Evolutionary conservation across 2,329 filamentous ascomycete genomes (phyloP), one percentile per base, ranked within the genome.

Genomic region (Akanthomyces lecanii): DNA sequence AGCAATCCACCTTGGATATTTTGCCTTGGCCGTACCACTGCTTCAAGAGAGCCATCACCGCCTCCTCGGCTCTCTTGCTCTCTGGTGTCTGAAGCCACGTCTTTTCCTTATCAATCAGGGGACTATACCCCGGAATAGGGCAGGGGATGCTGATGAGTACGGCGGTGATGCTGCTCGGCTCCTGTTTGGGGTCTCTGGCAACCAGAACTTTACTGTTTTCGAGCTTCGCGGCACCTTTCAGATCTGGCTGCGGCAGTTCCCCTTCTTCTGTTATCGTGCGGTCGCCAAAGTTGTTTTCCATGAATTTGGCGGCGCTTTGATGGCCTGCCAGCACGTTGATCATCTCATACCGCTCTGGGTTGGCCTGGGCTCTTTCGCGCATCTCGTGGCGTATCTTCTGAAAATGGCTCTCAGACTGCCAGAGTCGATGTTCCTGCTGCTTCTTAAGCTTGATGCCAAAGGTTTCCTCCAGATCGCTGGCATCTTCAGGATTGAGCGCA

Each of bases 61-160:
- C 47, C 4, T 52, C 55, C 18, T 60, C 48, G 2, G 47, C 62
- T 5, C 48, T 18, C 51, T 42, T 51, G 5, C 48, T 12, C 50
- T 63, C 62, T 25, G 56, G 62, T 6, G 62, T 61, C 4, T 33
- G 56, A 3, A 61, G 40, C 62, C 62, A 63, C 21, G 16, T 28
- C 16, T 42, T 44, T 1, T 6, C 36, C 14, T 14, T 25, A 4
- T 18, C 52, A 7, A 30, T 1, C 23, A 55, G 8, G 10, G 38
- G 10, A 23, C 36, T 42, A 11, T 42, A 28, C 3, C 48, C 61
- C 14, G 53, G 45, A 3, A 58, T 48, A 1, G 61, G 61, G 11
- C 36, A 45, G 12, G 61, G 61, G 4, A 57, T 44, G 23, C 30
- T 38, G 25, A 52, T 40, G 16, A 59, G 18, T 16, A 42, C 61